A percentile compares a stretch with the other conserved stretches of the same genome.
Evolutionary conservation across 768 basidiomycete genomes (phyloP).

Genomic region (Amanita exitialis): DNA sequence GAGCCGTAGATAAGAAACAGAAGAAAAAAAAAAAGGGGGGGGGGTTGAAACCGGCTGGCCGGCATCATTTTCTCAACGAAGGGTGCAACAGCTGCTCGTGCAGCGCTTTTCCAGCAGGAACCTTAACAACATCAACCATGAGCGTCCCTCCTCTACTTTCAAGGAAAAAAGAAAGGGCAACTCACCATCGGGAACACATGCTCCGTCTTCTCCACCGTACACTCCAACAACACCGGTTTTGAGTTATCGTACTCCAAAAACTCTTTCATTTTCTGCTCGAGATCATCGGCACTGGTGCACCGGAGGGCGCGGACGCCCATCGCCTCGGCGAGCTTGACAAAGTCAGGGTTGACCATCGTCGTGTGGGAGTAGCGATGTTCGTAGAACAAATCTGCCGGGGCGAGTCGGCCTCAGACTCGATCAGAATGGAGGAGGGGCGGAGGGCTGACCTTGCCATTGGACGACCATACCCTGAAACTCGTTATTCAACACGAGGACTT

Average conservation of each 20-base stretch:
- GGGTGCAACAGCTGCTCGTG: conserved; percentile 87
- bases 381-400: conserved; percentile 76
- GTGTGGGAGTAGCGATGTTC: conserved; percentile 96
- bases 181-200: conserved; percentile 88
- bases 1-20: not conserved
- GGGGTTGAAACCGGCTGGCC: not conserved
- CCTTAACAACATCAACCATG: conserved; percentile 30
- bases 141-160: conserved; percentile 1
- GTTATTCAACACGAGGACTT: conserved; percentile 89
- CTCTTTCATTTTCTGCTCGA: conserved; percentile 96
- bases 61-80: conserved; percentile 16
- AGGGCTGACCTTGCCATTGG: conserved; percentile 86
- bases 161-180: not conserved
- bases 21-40: not conserved
- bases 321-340: conserved; percentile 77
- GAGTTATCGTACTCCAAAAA: conserved; percentile 89
- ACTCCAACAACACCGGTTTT: conserved; percentile 88
- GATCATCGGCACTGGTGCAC: conserved; percentile 56
- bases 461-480: conserved; percentile 99
- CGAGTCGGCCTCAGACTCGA: not conserved
- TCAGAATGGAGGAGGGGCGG: conserved; percentile 5
- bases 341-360: conserved; percentile 91
- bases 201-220: conserved; percentile 72
- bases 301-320: conserved; percentile 93
- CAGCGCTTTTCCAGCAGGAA: conserved; percentile 88